Evolutionary conservation across 306 rosid genomes (phyloP), one percentile per base, ranked within the genome.

Genomic region (Parietaria judaica): DNA sequence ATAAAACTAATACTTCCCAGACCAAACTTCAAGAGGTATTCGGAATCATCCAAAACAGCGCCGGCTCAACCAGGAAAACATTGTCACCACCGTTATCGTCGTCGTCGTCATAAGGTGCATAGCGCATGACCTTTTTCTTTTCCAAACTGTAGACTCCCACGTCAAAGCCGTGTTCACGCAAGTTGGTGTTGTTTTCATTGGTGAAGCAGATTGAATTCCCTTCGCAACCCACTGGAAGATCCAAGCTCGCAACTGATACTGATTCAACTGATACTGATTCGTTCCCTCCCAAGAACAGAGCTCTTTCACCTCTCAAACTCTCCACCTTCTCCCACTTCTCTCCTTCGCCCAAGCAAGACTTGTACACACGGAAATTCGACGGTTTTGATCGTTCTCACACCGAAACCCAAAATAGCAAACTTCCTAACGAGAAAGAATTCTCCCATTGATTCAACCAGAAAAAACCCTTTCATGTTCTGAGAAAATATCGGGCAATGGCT

Each of bases 121-220:
- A 41, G 45, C 2, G 9, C 62, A 54, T 15, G 36, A 66, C 63
- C 1, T 36, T 36, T 66, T 66, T 56, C 2, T 43, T n/a, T 14
- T 66, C 63, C 7, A 66, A 14, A 38, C 37, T 56, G 63, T 55
- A 46, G 5, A 55, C 62, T 55, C 70, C 70, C 9, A 43, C 46
- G 6, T 66, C 56, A 36, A 54, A 63, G 10, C 70, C 63, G 7
- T 55, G 10, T 34, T 44, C 7, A 11, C 6, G 51, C 56, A 35
- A 11, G 55, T 46, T 10, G 11, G 3, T n/a, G 10, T 16, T 12
- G 15, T 58, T 4, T 35, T 66, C 70, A 14, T 46, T 63, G 0
- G 49, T 66, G 54, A 66, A 66, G 56, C 55, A 66, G 12, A 66
- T 66, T 10, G 57, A 66, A 48, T 56, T 66, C 17, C 44, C 63